Evolutionary conservation across 202 grass and related monocot species (phyloP).

Genomic region (Schoenoplectus tabernaemontani): DNA sequence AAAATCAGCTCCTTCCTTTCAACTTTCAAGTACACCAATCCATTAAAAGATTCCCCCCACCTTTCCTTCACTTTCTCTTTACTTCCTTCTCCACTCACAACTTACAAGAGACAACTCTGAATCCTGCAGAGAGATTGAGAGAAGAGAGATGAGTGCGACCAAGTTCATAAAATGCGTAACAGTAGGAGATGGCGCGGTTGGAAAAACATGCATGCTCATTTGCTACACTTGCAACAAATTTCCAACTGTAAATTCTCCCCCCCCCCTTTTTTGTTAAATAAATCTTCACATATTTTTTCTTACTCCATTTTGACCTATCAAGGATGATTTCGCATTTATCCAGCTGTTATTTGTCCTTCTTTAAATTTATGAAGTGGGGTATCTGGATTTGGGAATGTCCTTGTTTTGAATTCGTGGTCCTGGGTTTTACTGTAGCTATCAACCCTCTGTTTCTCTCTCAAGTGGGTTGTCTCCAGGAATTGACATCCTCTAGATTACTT

Average conservation of each 20-base stretch:
- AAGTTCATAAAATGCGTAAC: conserved; percentile 73
- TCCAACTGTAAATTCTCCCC: conserved; percentile 22
- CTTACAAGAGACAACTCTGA: background rate
- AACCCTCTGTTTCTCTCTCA: background rate
- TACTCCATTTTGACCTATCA: background rate
- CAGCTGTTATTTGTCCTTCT: too few species aligned
- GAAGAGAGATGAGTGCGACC: conserved; percentile 38
- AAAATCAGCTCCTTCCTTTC: conserved; percentile 3
- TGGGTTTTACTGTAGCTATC: conserved; percentile 28
- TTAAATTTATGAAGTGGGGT: background rate
- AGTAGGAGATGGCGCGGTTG: conserved; percentile 58
- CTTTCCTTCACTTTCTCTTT: background rate
- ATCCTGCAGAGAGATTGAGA: background rate
- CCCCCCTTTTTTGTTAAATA: too few species aligned
- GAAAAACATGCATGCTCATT: conserved; percentile 66
- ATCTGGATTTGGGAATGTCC: background rate
- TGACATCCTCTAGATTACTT: too few species aligned
- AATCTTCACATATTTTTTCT: background rate
- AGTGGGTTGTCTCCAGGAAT: too few species aligned
- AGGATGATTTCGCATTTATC: too few species aligned
- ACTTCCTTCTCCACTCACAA: background rate
- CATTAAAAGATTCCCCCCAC: conserved; percentile 7
- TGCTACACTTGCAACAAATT: conserved; percentile 67
- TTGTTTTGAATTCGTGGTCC: background rate
- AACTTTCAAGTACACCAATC: conserved; percentile 11